These are phyloP conservation scores for Erythrophleum fordii DNA, from an alignment of 306 rosid species.

Conservation along the genomic window DNA sequence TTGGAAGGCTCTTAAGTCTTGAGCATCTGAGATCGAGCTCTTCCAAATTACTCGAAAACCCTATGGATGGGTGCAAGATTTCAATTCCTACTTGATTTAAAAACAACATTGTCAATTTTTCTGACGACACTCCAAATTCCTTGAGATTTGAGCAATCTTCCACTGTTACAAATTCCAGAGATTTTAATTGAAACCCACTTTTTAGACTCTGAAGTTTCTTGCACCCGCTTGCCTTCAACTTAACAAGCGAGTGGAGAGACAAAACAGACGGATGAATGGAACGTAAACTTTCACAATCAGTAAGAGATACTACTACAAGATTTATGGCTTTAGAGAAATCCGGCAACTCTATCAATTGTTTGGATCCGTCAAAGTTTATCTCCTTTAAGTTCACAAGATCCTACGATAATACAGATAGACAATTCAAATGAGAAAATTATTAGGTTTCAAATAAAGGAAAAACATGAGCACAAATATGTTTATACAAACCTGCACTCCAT, in stretches of 20 bases:
- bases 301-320: not conserved
- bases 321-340: constrained; percentile 27
- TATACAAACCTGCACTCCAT: constrained; percentile 7
- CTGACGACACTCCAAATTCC: not conserved
- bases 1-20: not conserved
- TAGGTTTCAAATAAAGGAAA: not conserved
- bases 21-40: not conserved
- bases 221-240: not conserved
- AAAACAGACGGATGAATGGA: constrained; percentile 31
- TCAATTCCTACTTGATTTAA: not conserved
- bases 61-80: not conserved
- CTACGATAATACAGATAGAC: not conserved
- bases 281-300: not conserved
- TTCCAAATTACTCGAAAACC: not conserved
- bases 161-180: not conserved
- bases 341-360: constrained; percentile 32
- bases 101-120: not conserved
- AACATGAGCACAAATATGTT: not conserved
- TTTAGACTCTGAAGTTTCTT: not conserved
- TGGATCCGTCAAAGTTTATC: constrained; percentile 13
- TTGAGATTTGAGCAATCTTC: not conserved
- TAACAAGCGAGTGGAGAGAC: not conserved
- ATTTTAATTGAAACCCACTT: not conserved
- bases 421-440: not conserved
- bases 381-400: constrained; percentile 8